Conservation (phyloP, 352 stramenopile species). For the Phytopythium helicoides region DNA sequence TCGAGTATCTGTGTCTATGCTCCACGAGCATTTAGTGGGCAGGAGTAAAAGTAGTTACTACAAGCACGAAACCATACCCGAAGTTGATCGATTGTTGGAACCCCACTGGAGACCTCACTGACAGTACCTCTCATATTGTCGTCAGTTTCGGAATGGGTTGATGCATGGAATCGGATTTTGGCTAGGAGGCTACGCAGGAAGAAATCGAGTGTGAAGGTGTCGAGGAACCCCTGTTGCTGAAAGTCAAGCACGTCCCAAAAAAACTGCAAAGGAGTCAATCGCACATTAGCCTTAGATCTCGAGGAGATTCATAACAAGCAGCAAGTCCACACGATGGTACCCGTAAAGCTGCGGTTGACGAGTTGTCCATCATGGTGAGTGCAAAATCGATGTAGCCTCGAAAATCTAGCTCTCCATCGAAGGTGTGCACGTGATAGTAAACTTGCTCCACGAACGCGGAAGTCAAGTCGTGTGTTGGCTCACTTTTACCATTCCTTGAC, state of each 20-base stretch:
- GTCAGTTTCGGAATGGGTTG: slow-evolving; percentile 1
- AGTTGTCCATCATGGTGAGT: slow-evolving; percentile 40
- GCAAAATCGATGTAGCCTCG: slow-evolving; percentile 63
- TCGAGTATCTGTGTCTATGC: slow-evolving; percentile 64
- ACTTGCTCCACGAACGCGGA: slow-evolving; percentile 49
- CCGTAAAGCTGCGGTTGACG: slow-evolving; percentile 32
- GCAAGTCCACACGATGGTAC: no score
- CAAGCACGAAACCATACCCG: no score
- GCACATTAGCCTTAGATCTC: no score
- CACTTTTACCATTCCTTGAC: neutral
- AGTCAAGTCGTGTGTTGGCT: slow-evolving; percentile 61
- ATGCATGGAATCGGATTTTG: slow-evolving; percentile 31
- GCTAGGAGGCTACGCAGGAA: slow-evolving; percentile 54
- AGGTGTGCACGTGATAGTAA: slow-evolving; percentile 45
- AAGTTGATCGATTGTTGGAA: slow-evolving; percentile 22
- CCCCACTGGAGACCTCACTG: neutral
- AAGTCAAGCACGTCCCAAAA: slow-evolving; percentile 69
- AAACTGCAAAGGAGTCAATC: slow-evolving; percentile 25
- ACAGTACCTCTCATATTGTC: slow-evolving; percentile 13
- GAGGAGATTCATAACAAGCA: no score
- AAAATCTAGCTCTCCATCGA: slow-evolving; percentile 61
- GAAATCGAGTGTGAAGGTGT: slow-evolving; percentile 57
- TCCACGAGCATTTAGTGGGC: no score
- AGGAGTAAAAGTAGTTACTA: no score
- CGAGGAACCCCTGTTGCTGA: slow-evolving; percentile 61